Percentiles rank a stretch among this genome's conserved stretches.
Evolutionary conservation across 1,139 yeast genomes (phyloP).

Genomic region (Hyphopichia khmerensis): DNA sequence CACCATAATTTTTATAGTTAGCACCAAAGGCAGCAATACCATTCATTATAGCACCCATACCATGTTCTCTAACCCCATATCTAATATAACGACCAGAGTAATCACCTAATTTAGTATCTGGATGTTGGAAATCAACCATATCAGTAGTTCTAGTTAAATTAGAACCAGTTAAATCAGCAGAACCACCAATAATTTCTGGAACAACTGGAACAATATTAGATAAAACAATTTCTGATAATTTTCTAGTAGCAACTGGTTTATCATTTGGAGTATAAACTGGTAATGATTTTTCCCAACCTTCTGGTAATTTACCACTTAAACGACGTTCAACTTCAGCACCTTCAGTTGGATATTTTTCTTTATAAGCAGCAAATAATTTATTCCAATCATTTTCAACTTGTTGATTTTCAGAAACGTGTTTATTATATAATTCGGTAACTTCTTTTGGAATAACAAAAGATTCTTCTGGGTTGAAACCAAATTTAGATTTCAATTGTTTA

Average conservation of each 20-base stretch:
- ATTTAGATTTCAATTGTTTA: constrained; percentile 77
- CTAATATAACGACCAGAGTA: constrained; percentile 93
- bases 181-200: constrained; percentile 96
- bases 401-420: constrained; percentile 57
- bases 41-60: constrained; percentile 98
- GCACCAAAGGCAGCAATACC: constrained; percentile 97
- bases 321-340: constrained; percentile 86
- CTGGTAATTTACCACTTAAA: constrained; percentile 78
- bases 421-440: constrained; percentile 69
- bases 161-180: constrained; percentile 98
- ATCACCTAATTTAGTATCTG: constrained; percentile 76
- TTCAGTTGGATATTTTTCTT: constrained; percentile 69
- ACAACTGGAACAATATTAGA: constrained; percentile 59
- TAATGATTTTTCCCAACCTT: constrained; percentile 73
- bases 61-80: constrained; percentile 99
- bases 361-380: constrained; percentile 58
- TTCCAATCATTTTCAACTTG: constrained; percentile 77
- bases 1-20: constrained; percentile 91
- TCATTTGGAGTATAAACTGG: constrained; percentile 82
- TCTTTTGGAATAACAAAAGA: constrained; percentile 79
- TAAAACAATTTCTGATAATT: constrained; percentile 84
- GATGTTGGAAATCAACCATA: constrained; percentile 93
- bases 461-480: constrained; percentile 89
- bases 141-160: constrained; percentile 89
- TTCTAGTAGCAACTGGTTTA: constrained; percentile 90